phyloP scores from a whole-genome alignment of 2,329 filamentous ascomycete genomes.

The Ophiostoma sp. region DNA sequence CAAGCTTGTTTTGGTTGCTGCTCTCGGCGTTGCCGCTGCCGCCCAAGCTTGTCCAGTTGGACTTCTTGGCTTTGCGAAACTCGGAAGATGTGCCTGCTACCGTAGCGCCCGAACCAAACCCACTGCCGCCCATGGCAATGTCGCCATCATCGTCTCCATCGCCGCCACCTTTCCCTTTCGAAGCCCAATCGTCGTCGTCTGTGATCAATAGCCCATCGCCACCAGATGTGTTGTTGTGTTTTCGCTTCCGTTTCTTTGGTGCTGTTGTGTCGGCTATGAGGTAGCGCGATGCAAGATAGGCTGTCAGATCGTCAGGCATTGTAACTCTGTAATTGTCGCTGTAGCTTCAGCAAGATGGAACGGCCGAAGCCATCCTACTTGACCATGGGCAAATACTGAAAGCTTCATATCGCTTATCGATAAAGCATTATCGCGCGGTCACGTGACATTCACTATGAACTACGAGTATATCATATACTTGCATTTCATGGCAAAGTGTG shows the following conservation, averaged over 20 bases:
- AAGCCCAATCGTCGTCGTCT: conserved; percentile 57
- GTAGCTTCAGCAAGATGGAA: neutral
- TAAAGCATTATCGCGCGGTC: neutral
- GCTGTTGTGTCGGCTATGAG: conserved; percentile 61
- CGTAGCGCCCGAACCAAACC: conserved; percentile 35
- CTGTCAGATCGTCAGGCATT: conserved; percentile 61
- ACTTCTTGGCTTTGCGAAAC: conserved; percentile 72
- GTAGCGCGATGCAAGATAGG: conserved; percentile 89
- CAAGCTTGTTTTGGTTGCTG: conserved; percentile 25
- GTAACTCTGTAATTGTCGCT: neutral
- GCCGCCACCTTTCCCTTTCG: conserved; percentile 38
- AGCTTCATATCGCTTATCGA: neutral
- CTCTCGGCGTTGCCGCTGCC: conserved; percentile 32
- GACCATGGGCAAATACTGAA: neutral
- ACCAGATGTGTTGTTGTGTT: conserved; percentile 38
- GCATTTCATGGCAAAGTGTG: too few species aligned
- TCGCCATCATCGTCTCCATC: conserved; percentile 31
- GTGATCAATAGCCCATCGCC: conserved; percentile 53
- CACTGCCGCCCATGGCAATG: conserved; percentile 35
- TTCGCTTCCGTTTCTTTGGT: conserved; percentile 60
- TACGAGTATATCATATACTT: too few species aligned
- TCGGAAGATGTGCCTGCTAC: conserved; percentile 51
- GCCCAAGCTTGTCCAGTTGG: conserved; percentile 69
- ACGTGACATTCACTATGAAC: neutral
- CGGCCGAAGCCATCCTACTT: too few species aligned